Conservation (phyloP, 2,329 filamentous ascomycete genomes). For the Paecilomyces niveus region DNA sequence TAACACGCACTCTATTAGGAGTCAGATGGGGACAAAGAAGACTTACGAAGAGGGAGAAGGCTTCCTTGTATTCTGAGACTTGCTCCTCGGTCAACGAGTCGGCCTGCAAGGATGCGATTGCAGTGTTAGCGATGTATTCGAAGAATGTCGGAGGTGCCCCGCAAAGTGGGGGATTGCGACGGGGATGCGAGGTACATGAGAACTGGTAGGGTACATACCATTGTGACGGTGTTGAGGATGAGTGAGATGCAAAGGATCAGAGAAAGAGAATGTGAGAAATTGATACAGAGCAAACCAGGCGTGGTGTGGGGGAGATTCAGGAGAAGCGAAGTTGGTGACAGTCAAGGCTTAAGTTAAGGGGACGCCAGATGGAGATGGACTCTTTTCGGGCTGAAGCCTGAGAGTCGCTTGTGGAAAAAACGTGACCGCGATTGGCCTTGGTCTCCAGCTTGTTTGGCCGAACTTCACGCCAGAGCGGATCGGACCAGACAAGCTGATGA, state of each 20-base stretch:
- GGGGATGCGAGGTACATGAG: constrained; percentile 4
- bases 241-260: constrained; percentile 3
- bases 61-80: constrained; percentile 99
- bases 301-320: constrained; percentile 11
- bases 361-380: not conserved
- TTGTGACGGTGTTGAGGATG: constrained; percentile 16
- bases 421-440: not conserved
- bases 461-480: not conserved
- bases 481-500: not conserved
- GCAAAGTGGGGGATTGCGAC: constrained; percentile 20
- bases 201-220: constrained; percentile 18
- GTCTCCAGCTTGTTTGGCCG: not conserved
- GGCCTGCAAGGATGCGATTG: constrained; percentile 53
- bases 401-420: not conserved
- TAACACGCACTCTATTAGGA: not conserved
- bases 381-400: not conserved
- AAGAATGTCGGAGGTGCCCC: constrained; percentile 1
- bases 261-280: constrained; percentile 1
- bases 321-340: constrained; percentile 11
- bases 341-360: constrained; percentile 1
- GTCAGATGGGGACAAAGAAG: constrained; percentile 2
- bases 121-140: constrained; percentile 17
- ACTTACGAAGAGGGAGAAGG: constrained; percentile 99
- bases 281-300: constrained; percentile 9
- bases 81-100: constrained; percentile 99